phyloP scores from a whole-genome alignment of 106 monocot species.

The Gastrodia elata region DNA sequence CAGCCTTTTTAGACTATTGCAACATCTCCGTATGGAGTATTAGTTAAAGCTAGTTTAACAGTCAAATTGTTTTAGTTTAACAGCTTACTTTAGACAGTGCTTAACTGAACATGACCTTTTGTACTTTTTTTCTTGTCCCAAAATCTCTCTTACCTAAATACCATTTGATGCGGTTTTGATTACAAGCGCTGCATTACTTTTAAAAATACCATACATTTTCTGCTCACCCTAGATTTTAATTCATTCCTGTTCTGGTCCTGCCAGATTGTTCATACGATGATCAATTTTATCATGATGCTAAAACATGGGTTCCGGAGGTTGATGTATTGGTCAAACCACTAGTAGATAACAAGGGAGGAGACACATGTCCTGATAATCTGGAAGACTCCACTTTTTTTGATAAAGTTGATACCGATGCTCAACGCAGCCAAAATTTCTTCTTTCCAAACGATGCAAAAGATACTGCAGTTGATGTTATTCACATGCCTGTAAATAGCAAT shows the following conservation, averaged over 20 bases:
- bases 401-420: too few relatives aligned
- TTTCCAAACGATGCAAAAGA: too few relatives aligned
- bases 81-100: too few relatives aligned
- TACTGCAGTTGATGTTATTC: slow-evolving; percentile 8
- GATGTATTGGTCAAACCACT: neutral
- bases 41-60: too few relatives aligned
- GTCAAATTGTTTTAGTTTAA: too few relatives aligned
- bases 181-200: neutral
- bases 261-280: neutral
- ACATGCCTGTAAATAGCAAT: neutral
- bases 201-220: neutral
- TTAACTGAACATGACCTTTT: too few relatives aligned
- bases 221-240: neutral
- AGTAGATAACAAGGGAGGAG: neutral
- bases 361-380: too few relatives aligned
- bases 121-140: neutral
- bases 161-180: neutral
- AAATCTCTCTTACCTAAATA: neutral
- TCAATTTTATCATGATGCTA: neutral
- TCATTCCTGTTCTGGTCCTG: neutral
- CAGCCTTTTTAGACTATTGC: too few relatives aligned
- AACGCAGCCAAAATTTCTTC: too few relatives aligned
- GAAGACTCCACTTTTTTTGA: too few relatives aligned
- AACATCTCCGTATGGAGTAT: too few relatives aligned
- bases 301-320: neutral